Conservation (phyloP, 2,329 filamentous ascomycete genomes). For the Colletotrichum chrysophilum region DNA sequence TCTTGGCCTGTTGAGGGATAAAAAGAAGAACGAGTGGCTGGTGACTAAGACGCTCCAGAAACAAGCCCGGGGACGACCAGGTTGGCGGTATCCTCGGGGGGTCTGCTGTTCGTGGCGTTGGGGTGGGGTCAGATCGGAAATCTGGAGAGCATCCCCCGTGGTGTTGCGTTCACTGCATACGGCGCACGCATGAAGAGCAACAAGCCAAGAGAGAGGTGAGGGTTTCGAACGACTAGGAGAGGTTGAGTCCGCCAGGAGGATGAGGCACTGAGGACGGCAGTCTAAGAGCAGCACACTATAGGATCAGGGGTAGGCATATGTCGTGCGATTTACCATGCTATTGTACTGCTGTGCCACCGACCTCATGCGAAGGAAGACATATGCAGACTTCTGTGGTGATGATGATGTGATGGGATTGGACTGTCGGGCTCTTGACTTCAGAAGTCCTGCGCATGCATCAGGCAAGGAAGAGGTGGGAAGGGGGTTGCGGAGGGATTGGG, state of each 20-base stretch:
- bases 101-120: constrained; percentile 2
- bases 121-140: constrained; percentile 4
- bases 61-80: constrained; percentile 4
- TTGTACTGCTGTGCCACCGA: constrained; percentile 9
- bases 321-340: constrained; percentile 6
- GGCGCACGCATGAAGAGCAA: background rate
- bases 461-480: background rate
- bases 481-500: background rate
- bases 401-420: background rate
- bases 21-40: background rate
- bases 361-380: background rate
- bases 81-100: constrained; percentile 13
- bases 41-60: constrained; percentile 1
- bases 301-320: background rate
- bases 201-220: background rate
- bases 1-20: background rate
- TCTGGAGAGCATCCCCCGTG: constrained; percentile 12
- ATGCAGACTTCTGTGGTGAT: background rate
- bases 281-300: background rate
- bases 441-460: background rate
- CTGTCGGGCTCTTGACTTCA: background rate
- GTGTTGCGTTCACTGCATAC: constrained; percentile 4
- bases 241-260: background rate
- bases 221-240: background rate
- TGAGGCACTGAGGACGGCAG: background rate